Conservation (phyloP, 1,284 basidiomycete species). For the Ustilago crameri region DNA sequence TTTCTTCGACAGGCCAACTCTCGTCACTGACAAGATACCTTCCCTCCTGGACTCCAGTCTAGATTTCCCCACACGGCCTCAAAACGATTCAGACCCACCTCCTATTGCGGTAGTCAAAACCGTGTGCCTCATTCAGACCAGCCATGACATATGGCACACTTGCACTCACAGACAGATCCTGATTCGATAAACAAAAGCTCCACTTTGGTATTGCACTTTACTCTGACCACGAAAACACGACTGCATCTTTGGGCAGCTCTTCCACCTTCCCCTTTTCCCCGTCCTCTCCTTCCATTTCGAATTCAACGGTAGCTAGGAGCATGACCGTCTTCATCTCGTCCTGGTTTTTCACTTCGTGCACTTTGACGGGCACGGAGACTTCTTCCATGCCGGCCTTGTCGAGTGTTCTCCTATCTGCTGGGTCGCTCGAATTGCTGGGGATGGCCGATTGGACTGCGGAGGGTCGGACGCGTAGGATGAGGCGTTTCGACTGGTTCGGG, state of each 20-base stretch:
- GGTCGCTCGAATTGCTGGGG: slow-evolving; percentile 30
- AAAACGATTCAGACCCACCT: too few species aligned
- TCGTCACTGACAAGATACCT: too few species aligned
- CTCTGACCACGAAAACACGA: too few species aligned
- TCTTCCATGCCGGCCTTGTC: slow-evolving; percentile 45
- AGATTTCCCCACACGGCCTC: too few species aligned
- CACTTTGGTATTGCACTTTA: neutral
- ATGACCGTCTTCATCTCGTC: slow-evolving; percentile 63
- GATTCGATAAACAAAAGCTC: too few species aligned
- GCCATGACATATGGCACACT: too few species aligned
- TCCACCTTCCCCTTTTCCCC: slow-evolving; percentile 14
- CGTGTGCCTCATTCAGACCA: too few species aligned
- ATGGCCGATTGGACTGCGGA: slow-evolving; percentile 35
- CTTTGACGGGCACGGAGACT: slow-evolving; percentile 50
- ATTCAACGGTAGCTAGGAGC: slow-evolving; percentile 47
- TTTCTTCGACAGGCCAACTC: too few species aligned
- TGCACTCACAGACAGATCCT: too few species aligned
- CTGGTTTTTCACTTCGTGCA: slow-evolving; percentile 67
- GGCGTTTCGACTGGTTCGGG: slow-evolving; percentile 56
- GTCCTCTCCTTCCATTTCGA: slow-evolving; percentile 7
- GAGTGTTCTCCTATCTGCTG: slow-evolving; percentile 34
- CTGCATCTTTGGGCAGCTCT: neutral
- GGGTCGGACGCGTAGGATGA: slow-evolving; percentile 61
- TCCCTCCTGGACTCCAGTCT: too few species aligned
- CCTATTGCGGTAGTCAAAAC: too few species aligned